Conservation (phyloP, 2,329 filamentous ascomycete genomes). For the Monosporascus sp. region DNA sequence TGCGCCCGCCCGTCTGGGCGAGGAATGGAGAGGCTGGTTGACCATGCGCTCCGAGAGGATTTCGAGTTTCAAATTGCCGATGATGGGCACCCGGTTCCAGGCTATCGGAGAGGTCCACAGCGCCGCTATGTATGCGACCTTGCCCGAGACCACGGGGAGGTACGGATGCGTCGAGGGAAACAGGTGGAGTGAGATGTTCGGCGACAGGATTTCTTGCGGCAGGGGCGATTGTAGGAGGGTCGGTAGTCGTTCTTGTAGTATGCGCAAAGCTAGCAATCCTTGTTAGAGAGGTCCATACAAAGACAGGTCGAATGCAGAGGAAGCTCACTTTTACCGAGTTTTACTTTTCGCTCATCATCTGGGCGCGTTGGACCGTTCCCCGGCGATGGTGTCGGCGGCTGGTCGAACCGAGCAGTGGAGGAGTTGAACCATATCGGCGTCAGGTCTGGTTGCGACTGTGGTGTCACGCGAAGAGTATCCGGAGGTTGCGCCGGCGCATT, state of each 20-base stretch:
- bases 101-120: constrained; percentile 94
- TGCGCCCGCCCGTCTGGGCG: constrained; percentile 47
- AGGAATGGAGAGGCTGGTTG: constrained; percentile 46
- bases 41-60: constrained; percentile 89
- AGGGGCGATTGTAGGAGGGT: constrained; percentile 62
- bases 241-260: constrained; percentile 63
- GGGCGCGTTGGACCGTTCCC: constrained; percentile 26
- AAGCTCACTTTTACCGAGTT: constrained; percentile 57
- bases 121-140: constrained; percentile 86
- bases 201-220: constrained; percentile 71
- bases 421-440: constrained; percentile 42
- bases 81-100: constrained; percentile 87
- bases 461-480: constrained; percentile 6
- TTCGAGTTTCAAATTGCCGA: constrained; percentile 83
- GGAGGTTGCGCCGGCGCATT: constrained; percentile 7
- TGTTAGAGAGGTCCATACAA: constrained; percentile 5
- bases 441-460: constrained; percentile 22
- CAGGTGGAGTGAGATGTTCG: constrained; percentile 66
- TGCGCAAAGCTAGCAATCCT: constrained; percentile 49
- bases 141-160: constrained; percentile 86
- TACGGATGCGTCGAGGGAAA: constrained; percentile 77
- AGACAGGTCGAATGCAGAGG: not conserved
- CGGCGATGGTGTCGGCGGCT: constrained; percentile 6
- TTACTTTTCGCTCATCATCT: constrained; percentile 54
- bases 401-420: constrained; percentile 26